Base-by-base conservation (phyloP, 257 asterid species). In the Solanum ossicruentum region DNA sequence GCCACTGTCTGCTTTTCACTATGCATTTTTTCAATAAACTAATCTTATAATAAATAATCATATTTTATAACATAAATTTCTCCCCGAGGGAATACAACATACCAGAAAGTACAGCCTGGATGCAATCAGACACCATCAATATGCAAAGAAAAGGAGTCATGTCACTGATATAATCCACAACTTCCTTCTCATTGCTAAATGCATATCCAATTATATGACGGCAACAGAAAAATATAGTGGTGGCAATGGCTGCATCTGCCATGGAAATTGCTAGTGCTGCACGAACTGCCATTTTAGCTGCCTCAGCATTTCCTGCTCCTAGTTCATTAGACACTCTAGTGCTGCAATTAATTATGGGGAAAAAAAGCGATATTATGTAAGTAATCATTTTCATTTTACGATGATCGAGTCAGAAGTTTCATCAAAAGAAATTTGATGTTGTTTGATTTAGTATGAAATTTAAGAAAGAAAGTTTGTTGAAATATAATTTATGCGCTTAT, bases 101-200 rank as follows among this genome's bases (percentile, higher is more conserved):
- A 87, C 87, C 89, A 39, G 87, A 80, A 51, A 87, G 84, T 8
- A 84, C 85, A 32, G 71, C 87, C 12, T 67, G 85, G 2, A 87
- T 28, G 84, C 87, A 61, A 45, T 87, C 89, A 65, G 85, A 43
- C 7, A 60, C 72, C 61, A 87, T 26, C 56, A 81, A 84, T 16
- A 87, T 15, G 21, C 89, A 87, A 26, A 87, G 65, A 10, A 87
- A 63, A 36, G 87, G 89, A 61, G 78, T 18, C 87, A 87, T 70
- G 6, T 71, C 16, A 26, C 56, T 51, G 6, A 87, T 65, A 66
- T 84, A 87, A 81, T 80, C 55, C 11, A 81, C 84, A 54, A 87
- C 89, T 70, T 84, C 89, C 84, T 80, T 87, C 28, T 80, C 87
- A 20, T 84, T 67, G 65, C 87, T 87, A 80, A 84, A 87, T 84